A percentile compares a stretch with the other conserved stretches of the same genome.
Conservation (phyloP, 306 rosid species). For the Pyrus communis region DNA sequence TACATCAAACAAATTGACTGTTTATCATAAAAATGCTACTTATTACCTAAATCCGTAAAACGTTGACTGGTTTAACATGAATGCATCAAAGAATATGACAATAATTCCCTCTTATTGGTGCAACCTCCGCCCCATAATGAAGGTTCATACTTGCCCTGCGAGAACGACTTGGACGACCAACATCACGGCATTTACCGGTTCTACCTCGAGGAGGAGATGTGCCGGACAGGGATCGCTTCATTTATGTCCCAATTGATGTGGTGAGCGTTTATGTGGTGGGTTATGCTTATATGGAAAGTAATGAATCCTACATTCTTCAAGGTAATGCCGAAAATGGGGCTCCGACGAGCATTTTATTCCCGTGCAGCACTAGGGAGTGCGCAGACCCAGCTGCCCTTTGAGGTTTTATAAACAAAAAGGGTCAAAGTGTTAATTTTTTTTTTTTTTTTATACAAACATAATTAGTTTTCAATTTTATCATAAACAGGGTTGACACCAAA, state of each 20-base stretch:
- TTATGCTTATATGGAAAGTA: not conserved
- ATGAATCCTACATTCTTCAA: not conserved
- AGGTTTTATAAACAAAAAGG: constrained; percentile 6
- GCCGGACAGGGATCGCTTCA: not conserved
- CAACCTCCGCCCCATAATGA: too few species aligned
- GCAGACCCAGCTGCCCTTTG: too few species aligned
- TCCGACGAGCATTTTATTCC: not conserved
- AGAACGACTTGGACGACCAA: not conserved
- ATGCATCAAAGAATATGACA: too few species aligned
- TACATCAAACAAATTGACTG: too few species aligned
- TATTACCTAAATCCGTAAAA: too few species aligned
- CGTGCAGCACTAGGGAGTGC: not conserved
- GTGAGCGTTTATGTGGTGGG: not conserved
- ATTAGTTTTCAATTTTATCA: not conserved
- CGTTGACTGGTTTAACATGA: too few species aligned
- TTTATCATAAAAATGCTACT: too few species aligned
- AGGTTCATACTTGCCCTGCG: not conserved
- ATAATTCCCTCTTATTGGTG: too few species aligned
- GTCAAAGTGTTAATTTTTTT: not conserved
- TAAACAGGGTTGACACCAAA: not conserved
- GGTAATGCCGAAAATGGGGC: not conserved
- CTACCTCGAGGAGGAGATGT: not conserved
- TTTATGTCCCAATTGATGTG: not conserved
- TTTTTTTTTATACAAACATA: too few species aligned
- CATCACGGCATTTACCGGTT: not conserved